These are phyloP conservation scores for Microthlaspi erraticum DNA, from an alignment of 345 rosid species.

Conservation along the genomic window DNA sequence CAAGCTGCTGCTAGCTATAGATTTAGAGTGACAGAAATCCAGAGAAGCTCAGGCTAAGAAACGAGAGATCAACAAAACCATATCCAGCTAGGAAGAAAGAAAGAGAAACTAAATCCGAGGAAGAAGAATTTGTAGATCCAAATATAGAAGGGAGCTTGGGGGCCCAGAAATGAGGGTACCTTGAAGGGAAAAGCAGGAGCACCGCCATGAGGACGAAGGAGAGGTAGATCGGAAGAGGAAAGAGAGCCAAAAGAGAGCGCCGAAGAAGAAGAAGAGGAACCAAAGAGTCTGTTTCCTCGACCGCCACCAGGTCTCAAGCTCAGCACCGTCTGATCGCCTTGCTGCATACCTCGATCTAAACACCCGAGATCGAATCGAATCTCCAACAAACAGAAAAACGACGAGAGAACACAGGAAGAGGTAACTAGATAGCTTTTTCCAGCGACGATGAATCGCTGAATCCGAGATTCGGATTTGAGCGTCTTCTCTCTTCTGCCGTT, in stretches of 20 bases:
- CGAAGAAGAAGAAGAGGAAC: slow-evolving; percentile 60
- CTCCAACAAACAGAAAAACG: background rate
- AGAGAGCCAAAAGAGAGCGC: slow-evolving; percentile 64
- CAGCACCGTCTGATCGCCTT: slow-evolving; percentile 86
- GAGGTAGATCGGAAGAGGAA: slow-evolving; percentile 69
- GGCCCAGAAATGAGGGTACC: slow-evolving; percentile 43
- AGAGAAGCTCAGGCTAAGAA: slow-evolving; percentile 14
- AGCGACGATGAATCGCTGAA: slow-evolving; percentile 50
- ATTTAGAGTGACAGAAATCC: background rate
- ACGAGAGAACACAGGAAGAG: background rate
- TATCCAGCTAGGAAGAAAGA: background rate
- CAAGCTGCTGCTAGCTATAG: background rate
- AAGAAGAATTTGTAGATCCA: slow-evolving; percentile 54
- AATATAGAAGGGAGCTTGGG: slow-evolving; percentile 1
- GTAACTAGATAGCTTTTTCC: slow-evolving; percentile 33
- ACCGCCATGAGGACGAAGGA: slow-evolving; percentile 76
- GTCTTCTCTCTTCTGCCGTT: slow-evolving; percentile 58
- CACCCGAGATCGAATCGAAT: slow-evolving; percentile 30
- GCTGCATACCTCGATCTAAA: slow-evolving; percentile 87
- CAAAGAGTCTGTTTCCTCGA: slow-evolving; percentile 81
- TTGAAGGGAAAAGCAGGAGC: slow-evolving; percentile 46
- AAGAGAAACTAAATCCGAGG: background rate
- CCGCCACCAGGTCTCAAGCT: slow-evolving; percentile 99
- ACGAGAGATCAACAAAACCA: slow-evolving; percentile 22
- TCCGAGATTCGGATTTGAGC: slow-evolving; percentile 31